Base-by-base conservation (phyloP, 1,284 basidiomycete genomes). In the Austropuccinia psidii region DNA sequence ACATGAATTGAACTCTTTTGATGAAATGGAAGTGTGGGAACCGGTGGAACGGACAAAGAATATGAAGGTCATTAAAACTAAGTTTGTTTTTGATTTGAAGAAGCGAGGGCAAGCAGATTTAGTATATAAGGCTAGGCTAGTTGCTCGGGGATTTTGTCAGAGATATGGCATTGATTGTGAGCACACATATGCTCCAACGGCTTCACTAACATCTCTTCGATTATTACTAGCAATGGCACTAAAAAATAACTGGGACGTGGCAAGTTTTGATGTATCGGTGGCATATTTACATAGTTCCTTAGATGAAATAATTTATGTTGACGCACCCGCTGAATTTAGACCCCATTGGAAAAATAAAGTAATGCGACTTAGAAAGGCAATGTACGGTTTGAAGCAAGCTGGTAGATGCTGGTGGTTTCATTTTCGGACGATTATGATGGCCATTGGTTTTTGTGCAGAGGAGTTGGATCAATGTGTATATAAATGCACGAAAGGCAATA, bases 341-440 rank as follows among this genome's bases (percentile, higher is more conserved):
- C 54, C 54, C 29, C 54, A 55, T 27, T 31, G 27, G 4, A 6
- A 19, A 15, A 31, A 29, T 6, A 62, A 62, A 27, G 21, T 62
- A 2, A 33, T 62, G 6, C 8, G 31, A 5, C 37, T 45, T 2
- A 49, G 31, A 17, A 65, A 49, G 41, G 62, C 62, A 27, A 7
- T 65, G 1, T 65, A 49, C 50, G 62, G 62, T 5, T 29, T 45
- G 1, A 47, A 50, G 27, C 41, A 65, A 31, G 62, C 43, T 17
- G 45, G 35, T 7, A 21, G 62, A 9, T 65, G 62, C 31, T 65
- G 62, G 62, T 65, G 62, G 43, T 49, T 49, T 19, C 45, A 49
- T 49, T 27, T 65, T 33, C n/a, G 31, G 21, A 11, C 3, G 9
- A 21, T 31, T 35, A 21, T 65, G 7, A 17, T 29, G 5, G 8